Conservation (phyloP, 352 stramenopile species). For the Pythium scleroteichum region DNA sequence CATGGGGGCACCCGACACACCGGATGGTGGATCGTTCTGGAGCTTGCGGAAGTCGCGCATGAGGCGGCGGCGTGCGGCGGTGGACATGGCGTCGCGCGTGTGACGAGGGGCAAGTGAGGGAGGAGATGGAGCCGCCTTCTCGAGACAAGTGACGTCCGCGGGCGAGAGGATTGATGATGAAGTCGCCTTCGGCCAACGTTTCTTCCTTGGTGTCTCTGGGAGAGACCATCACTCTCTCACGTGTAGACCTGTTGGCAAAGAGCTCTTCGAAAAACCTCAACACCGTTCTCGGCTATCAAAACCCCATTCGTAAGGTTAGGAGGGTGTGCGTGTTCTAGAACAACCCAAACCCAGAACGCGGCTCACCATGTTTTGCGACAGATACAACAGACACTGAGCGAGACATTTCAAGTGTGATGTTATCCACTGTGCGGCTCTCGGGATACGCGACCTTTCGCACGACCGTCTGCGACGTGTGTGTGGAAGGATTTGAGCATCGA, state of each 20-base stretch:
- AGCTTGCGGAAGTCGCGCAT: constrained; percentile 98
- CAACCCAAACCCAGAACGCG: constrained; percentile 2
- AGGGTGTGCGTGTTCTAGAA: constrained; percentile 10
- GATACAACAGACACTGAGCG: too few relatives aligned
- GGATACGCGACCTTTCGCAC: constrained; percentile 24
- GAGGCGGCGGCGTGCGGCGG: constrained; percentile 92
- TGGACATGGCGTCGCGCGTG: constrained; percentile 84
- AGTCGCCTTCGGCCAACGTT: background rate
- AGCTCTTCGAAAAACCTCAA: constrained; percentile 16
- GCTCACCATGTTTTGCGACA: constrained; percentile 1
- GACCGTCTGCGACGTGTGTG: constrained; percentile 17
- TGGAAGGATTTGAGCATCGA: constrained; percentile 5
- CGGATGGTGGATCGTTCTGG: constrained; percentile 97
- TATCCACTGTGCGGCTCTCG: background rate
- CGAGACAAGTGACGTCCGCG: too few relatives aligned
- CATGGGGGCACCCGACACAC: constrained; percentile 96
- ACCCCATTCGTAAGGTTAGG: too few relatives aligned
- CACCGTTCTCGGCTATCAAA: too few relatives aligned
- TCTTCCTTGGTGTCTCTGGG: background rate
- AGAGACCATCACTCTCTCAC: constrained; percentile 18
- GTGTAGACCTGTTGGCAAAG: constrained; percentile 2
- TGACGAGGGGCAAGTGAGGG: background rate
- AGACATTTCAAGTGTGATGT: background rate
- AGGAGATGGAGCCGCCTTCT: background rate
- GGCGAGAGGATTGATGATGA: constrained; percentile 14